Evolutionary conservation across 805 yeast species (phyloP), one percentile per base, ranked within the genome.

Genomic region (Monosporozyma solicola): DNA sequence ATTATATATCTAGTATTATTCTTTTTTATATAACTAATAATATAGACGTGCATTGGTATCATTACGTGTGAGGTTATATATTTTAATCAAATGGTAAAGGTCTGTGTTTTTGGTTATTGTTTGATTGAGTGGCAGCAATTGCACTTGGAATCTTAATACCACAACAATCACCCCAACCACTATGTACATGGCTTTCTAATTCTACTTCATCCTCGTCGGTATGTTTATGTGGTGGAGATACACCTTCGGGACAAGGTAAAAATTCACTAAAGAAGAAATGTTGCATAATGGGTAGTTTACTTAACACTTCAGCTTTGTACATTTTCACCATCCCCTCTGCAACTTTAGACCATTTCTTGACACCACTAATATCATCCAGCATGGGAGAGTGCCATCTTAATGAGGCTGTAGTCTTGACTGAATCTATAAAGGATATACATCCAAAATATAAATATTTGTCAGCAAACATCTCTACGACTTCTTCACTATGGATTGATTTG

Each of bases 111-210:
- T 66, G 66, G 41, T 55, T 53, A 33, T 65, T 70, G 51, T 74
- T 71, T 69, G 80, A 71, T 56, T 81, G 83, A 15, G 83, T 78
- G 0, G 97, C 99, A 0, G 97, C 98, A 53, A 90, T 80, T 0
- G 97, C 97, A 70, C 97, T 89, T 0, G 99, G 99, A 1, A 94
- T 79, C 64, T 88, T 87, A 50, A 94, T 94, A 7, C 99, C 99
- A 72, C 99, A 94, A 64, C 99, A 94, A 66, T 94, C 98, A 8
- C 96, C 98, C 96, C 96, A 94, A 2, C 87, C 82, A 44, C 74
- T 75, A 47, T 72, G 74, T 54, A 65, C 68, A 50, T 68, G 68
- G 5, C 45, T 46, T 25, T 37, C 46, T 24, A 15, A 11, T 5
- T 56, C 64, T 13, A 65, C 63, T 2, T 66, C 70, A 11, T 45